phyloP scores from a whole-genome alignment of 208 protist species.

The Porcisia deanei region DNA sequence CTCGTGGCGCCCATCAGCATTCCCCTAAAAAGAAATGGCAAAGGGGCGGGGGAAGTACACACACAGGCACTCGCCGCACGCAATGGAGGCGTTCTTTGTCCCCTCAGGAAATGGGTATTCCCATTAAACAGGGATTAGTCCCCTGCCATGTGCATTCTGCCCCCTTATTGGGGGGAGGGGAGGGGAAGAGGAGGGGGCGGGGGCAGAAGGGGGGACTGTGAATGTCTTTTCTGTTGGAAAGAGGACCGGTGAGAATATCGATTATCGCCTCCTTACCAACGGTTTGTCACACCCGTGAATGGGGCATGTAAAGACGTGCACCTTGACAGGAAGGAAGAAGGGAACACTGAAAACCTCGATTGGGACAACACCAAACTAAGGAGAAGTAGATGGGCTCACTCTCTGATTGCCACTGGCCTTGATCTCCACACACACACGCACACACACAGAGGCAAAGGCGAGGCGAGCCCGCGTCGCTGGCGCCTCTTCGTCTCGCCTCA shows the following conservation, averaged over 20 bases:
- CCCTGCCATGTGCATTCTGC: no score
- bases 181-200: background rate
- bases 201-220: background rate
- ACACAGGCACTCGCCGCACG: background rate
- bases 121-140: background rate
- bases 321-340: background rate
- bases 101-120: background rate
- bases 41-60: background rate
- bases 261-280: background rate
- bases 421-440: background rate
- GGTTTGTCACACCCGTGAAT: background rate
- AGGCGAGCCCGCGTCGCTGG: no score
- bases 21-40: background rate
- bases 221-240: background rate
- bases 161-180: no score
- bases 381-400: no score
- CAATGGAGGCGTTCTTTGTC: background rate
- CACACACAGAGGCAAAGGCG: background rate
- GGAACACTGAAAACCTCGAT: background rate
- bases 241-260: background rate
- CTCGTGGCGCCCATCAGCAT: background rate
- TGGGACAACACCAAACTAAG: no score
- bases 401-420: background rate
- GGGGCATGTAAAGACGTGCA: background rate
- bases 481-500: background rate